A percentile compares a stretch with the other conserved stretches of the same genome.
phyloP scores from a whole-genome alignment of 371 early-diverging fungal species.

The Choanephora cucurbitarum region DNA sequence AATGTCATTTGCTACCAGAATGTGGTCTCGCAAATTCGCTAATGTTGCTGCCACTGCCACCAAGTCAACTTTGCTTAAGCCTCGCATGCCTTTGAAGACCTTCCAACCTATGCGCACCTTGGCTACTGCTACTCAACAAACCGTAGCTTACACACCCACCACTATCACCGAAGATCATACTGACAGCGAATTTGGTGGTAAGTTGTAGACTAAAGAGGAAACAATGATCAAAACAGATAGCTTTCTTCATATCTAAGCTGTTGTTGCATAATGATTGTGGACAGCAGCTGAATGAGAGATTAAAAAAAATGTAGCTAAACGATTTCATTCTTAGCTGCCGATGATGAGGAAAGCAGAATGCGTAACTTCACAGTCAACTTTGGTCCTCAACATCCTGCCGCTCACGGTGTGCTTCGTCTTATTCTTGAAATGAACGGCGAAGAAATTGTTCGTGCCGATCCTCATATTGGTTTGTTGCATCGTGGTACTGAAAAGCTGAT shows the following conservation, averaged over 20 bases:
- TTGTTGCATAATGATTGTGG: neutral
- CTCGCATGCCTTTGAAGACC: conserved; percentile 24
- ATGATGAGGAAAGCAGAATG: conserved; percentile 60
- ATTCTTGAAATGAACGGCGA: conserved; percentile 95
- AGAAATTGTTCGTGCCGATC: conserved; percentile 91
- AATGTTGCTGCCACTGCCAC: conserved; percentile 32
- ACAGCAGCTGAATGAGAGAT: no score
- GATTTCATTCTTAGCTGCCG: conserved; percentile 28
- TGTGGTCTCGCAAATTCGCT: conserved; percentile 49
- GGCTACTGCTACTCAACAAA: conserved; percentile 37
- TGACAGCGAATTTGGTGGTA: conserved; percentile 39
- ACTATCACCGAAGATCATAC: conserved; percentile 45
- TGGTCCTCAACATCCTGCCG: conserved; percentile 99
- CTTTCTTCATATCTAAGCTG: no score
- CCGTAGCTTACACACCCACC: conserved; percentile 30
- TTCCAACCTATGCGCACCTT: conserved; percentile 42
- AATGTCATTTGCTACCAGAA: conserved; percentile 52
- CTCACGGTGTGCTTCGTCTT: conserved; percentile 98
- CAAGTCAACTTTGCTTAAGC: conserved; percentile 24
- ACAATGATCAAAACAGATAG: no score
- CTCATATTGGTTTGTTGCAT: conserved; percentile 96
- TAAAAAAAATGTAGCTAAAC: no score
- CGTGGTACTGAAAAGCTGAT: conserved; percentile 98
- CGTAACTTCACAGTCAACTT: conserved; percentile 94
- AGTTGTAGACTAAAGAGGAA: conserved; percentile 11